phyloP scores from a whole-genome alignment of 306 rosid genomes.

The Mimosa pudica region DNA sequence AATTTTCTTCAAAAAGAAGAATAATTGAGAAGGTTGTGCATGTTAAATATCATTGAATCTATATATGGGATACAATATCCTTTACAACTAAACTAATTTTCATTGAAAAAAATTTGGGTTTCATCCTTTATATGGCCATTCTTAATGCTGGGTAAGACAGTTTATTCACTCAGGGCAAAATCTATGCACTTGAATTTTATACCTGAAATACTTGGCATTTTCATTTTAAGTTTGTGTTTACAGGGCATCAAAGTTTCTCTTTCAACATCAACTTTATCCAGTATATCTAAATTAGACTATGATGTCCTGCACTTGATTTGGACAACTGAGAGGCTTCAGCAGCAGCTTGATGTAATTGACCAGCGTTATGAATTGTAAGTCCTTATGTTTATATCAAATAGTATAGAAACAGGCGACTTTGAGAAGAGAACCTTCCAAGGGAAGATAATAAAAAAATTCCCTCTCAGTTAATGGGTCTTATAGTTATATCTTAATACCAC shows the following conservation, averaged over 20 bases:
- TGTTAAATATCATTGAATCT: not conserved
- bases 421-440: slow-evolving; percentile 9
- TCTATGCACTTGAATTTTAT: slow-evolving; percentile 21
- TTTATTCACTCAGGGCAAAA: slow-evolving; percentile 3
- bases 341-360: slow-evolving; percentile 72
- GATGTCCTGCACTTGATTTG: slow-evolving; percentile 66
- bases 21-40: not conserved
- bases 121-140: not conserved
- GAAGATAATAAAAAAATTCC: slow-evolving; percentile 19
- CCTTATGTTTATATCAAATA: slow-evolving; percentile 25
- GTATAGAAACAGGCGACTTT: slow-evolving; percentile 5
- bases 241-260: slow-evolving; percentile 86
- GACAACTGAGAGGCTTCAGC: slow-evolving; percentile 87
- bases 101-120: not conserved
- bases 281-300: slow-evolving; percentile 61
- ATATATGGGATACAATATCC: not conserved
- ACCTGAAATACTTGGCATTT: slow-evolving; percentile 22
- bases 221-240: slow-evolving; percentile 30
- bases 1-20: not conserved
- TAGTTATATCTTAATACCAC: slow-evolving; percentile 25
- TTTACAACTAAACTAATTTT: not conserved
- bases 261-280: slow-evolving; percentile 54
- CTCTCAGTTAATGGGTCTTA: not conserved
- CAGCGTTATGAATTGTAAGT: slow-evolving; percentile 68
- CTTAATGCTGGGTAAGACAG: slow-evolving; percentile 15